Evolutionary conservation across 495 filamentous ascomycete genomes (phyloP), one percentile per base, ranked within the genome.

Genomic region (Lophiotrema nucula): DNA sequence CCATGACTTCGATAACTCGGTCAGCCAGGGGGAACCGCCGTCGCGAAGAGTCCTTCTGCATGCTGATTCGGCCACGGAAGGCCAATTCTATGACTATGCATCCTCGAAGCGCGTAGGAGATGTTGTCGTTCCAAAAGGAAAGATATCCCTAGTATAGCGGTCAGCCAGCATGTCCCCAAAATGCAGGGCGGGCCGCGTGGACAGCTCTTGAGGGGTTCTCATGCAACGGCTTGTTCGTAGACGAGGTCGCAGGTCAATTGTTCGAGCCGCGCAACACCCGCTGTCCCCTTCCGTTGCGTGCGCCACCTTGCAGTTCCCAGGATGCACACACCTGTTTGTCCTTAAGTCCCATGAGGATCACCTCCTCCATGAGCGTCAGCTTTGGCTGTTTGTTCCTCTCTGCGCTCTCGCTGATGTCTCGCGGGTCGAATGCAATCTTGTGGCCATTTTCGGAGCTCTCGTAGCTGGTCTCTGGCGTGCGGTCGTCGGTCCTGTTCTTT

Each of bases 91-190:
- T 89, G 58, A 98, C 95, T 69, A 98, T 97, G 73, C 93, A 98
- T 64, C 93, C 93, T 69, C 93, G 86, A 58, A 98, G 78, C 55
- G 93, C 93, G 73, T 98, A 98, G 25, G 91, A 96, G 56, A 98
- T 98, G 74, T 98, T 97, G 74, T 98, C 93, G 71, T 98, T 98
- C 93, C 93, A 98, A 75, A 97, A 97, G 6, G 95, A 97, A 57
- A 97, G 84, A 73, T 97, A 96, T 60, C 93, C 93, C 89, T 96
- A 66, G 60, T 21, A n/a, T n/a, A n/a, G n/a, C n/a, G n/a, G n/a
- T n/a, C n/a, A n/a, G n/a, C n/a, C n/a, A n/a, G n/a, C n/a, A n/a
- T n/a, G n/a, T n/a, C n/a, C n/a, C n/a, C n/a, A n/a, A n/a, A n/a
- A n/a, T n/a, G n/a, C n/a, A n/a, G n/a, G n/a, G n/a, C n/a, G n/a